These are phyloP conservation scores for Neurospora sp. DNA, from an alignment of 495 filamentous ascomycete species.

Conservation along the genomic window DNA sequence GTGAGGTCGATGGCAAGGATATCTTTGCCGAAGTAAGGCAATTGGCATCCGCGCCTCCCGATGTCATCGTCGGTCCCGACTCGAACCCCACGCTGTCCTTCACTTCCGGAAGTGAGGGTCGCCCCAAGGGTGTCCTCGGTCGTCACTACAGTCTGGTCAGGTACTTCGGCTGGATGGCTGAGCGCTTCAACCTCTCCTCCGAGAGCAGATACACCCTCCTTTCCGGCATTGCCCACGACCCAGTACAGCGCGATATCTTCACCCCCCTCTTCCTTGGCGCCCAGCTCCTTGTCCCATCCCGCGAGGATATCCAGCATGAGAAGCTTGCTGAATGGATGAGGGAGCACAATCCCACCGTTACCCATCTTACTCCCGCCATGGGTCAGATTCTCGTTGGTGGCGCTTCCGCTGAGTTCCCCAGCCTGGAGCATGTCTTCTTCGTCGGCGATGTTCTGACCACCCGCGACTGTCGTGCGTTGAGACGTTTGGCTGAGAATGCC, in stretches of 20 bases:
- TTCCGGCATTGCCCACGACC: conserved; percentile 79
- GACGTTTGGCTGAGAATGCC: conserved; percentile 67
- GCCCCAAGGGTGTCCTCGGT: conserved; percentile 68
- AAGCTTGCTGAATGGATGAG: conserved; percentile 87
- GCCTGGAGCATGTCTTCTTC: conserved; percentile 77
- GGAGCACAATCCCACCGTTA: conserved; percentile 66
- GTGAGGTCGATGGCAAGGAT: conserved; percentile 53
- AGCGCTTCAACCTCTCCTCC: conserved; percentile 62
- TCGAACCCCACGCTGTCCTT: conserved; percentile 75
- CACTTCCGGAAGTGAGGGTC: conserved; percentile 76
- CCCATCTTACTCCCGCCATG: conserved; percentile 92
- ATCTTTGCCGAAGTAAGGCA: conserved; percentile 45
- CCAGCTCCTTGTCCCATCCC: conserved; percentile 67
- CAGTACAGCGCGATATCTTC: conserved; percentile 89
- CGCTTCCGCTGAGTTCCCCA: conserved; percentile 64
- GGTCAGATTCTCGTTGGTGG: conserved; percentile 90
- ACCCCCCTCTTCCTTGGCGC: conserved; percentile 86
- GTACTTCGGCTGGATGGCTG: conserved; percentile 90
- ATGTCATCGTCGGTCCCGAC: conserved; percentile 81
- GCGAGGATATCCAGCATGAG: conserved; percentile 83
- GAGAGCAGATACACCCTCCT: conserved; percentile 80
- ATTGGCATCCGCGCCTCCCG: conserved; percentile 48
- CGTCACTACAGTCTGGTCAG: conserved; percentile 80
- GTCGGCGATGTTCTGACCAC: conserved; percentile 89
- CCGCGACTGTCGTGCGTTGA: conserved; percentile 70